Evolutionary conservation across 768 basidiomycete species (phyloP).

Genomic region (Mycena polygramma): DNA sequence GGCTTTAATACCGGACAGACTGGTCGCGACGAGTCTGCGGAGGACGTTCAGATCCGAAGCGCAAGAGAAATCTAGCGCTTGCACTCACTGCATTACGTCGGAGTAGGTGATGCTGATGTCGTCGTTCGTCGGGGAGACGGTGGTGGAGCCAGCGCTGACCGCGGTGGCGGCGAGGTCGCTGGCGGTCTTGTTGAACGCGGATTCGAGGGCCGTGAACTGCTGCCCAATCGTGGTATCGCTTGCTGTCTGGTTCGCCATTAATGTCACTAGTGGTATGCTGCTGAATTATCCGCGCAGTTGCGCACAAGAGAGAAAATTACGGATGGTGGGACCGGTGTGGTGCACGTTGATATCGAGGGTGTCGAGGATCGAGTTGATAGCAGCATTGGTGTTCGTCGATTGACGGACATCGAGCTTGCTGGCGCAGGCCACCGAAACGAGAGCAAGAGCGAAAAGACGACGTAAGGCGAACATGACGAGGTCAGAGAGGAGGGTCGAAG

Average conservation of each 20-base stretch:
- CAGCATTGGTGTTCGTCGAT: constrained; percentile 49
- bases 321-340: constrained; percentile 41
- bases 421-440: constrained; percentile 45
- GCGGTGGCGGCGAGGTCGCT: constrained; percentile 41
- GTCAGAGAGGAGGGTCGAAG: constrained; percentile 3
- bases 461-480: constrained; percentile 48
- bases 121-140: constrained; percentile 50
- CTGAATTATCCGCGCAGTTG: neutral
- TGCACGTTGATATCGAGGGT: constrained; percentile 42
- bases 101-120: constrained; percentile 48
- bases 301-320: constrained; percentile 37
- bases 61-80: neutral
- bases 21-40: constrained; percentile 45
- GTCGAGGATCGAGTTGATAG: constrained; percentile 45
- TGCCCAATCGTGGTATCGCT: constrained; percentile 46
- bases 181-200: constrained; percentile 43
- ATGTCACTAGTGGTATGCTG: constrained; percentile 38
- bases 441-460: constrained; percentile 45
- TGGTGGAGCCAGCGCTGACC: constrained; percentile 49
- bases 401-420: constrained; percentile 47
- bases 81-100: constrained; percentile 48
- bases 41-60: neutral
- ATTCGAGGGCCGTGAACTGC: constrained; percentile 44
- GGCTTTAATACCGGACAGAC: constrained; percentile 46
- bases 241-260: constrained; percentile 47